Evolutionary conservation across 2,329 filamentous ascomycete genomes (phyloP), one percentile per base, ranked within the genome.

Genomic region (Canariomyces notabilis): DNA sequence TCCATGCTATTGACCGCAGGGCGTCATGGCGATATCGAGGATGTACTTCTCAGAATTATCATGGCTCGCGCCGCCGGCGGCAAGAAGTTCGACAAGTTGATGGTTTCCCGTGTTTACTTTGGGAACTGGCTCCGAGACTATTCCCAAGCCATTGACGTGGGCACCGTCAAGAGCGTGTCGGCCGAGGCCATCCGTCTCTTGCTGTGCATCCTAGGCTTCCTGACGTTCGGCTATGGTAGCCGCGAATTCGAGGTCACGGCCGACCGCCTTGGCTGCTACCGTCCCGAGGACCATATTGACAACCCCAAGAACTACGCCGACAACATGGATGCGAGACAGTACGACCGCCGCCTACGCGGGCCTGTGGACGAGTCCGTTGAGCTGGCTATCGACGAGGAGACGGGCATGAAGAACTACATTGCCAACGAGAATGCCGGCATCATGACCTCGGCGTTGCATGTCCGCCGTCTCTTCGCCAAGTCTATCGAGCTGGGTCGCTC

Each of bases 71-170:
- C 76, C 31, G 80, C 79, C 16, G 71, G 70, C 53, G 79, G 79
- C 52, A 89, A 90, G 73, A 94, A 90, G 61, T 95, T 95, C 69
- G 81, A 79, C 72, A 93, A 93, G 71, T 79, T 95, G 61, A 85
- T 83, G 62, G 86, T 95, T 52, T 87, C 90, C 54, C 81, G 89
- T 51, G 87, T 94, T 53, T 96, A 96, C 72, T 96, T 96, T 71
- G 90, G 90, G 54, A 96, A 95, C 72, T 95, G 90, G 90, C 79
- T 95, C 26, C 80, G 78, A 49, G 90, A 96, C 68, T 96, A 96
- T 68, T 93, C 87, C 43, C 90, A 96, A 67, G 90, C 89, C 51
- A 87, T 95, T 59, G 90, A 96, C 65, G 87, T 95, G 40, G 90
- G 89, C 51, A 94, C 89, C 4, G 80, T 95, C 68, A 95, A 95